Evolutionary conservation across 306 rosid genomes (phyloP).

Genomic region (Argentina anserina): DNA sequence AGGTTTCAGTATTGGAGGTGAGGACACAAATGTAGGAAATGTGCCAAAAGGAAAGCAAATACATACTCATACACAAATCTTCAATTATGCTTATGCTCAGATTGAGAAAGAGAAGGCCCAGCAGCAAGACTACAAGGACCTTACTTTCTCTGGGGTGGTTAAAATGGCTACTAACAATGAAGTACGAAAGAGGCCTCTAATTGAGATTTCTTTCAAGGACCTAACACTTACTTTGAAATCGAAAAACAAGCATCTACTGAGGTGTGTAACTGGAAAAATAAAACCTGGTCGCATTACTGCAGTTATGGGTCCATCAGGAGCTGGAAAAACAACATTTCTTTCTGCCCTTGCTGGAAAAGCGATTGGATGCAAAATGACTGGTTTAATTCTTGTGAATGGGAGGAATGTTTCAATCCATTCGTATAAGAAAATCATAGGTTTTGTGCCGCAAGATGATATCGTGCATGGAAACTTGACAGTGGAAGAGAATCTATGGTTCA

Average conservation of each 20-base stretch:
- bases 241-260: constrained; percentile 65
- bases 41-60: constrained; percentile 54
- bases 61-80: constrained; percentile 67
- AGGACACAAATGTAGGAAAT: constrained; percentile 24
- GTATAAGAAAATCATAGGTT: constrained; percentile 84
- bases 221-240: constrained; percentile 81
- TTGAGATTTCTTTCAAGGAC: constrained; percentile 86
- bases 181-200: constrained; percentile 62
- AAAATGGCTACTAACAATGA: constrained; percentile 64
- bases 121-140: constrained; percentile 63
- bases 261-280: constrained; percentile 81
- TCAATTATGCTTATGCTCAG: constrained; percentile 78
- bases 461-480: constrained; percentile 96
- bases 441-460: constrained; percentile 98
- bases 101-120: constrained; percentile 94
- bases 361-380: constrained; percentile 65
- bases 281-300: constrained; percentile 93
- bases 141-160: constrained; percentile 82
- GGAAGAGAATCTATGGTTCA: constrained; percentile 98
- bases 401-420: constrained; percentile 74
- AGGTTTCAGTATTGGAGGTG: constrained; percentile 35
- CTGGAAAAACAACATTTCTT: constrained; percentile 93
- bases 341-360: constrained; percentile 93
- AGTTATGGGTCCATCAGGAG: constrained; percentile 99
- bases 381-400: constrained; percentile 80